Base-by-base conservation (phyloP, 306 rosid species). In the Fragaria ananassa region DNA sequence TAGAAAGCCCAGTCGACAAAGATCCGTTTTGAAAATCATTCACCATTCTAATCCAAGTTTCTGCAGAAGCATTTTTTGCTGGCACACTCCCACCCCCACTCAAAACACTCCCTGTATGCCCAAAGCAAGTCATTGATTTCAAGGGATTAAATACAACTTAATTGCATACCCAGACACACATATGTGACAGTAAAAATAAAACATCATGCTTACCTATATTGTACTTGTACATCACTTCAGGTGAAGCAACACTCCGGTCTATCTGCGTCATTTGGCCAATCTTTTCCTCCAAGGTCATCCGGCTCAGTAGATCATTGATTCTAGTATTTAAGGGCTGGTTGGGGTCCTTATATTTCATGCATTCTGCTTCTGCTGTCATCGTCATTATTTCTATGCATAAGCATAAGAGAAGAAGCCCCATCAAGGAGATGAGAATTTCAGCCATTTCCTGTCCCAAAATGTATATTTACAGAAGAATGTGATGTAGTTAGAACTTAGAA, bases 251-350 rank as follows among this genome's bases (percentile, higher is more conserved):
- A 13, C 15, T 79, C 60, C 11, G 58, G 23, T 80, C 84, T 19
- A 84, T 77, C 66, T 84, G 87, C 13, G 70, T 79, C 87, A 84
- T 84, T 69, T 84, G 87, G 17, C 87, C 87, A 29, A 84, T 77
- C 74, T 83, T 83, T 50, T 83, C 86, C 67, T 75, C 78, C 64
- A 75, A 3, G 51, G 78, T 83, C 86, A 83, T 83, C n/a, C 70
- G 68, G 34, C 63, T 67, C 1, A 83, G n/a, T 4, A 79, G 62
- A 35, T 83, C 84, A 7, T 66, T 79, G 44, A 83, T 58, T 67
- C 84, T 60, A 65, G 69, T 34, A 57, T 49, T 68, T 9, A 79
- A 19, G 23, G 86, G 81, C 17, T 58, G 76, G 50, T 76, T 76
- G 0, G 79, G 84, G 27, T 83, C 86, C 77, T 50, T 80, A 53